phyloP scores from a whole-genome alignment of 257 asterid species.

The Catharanthus roseus region DNA sequence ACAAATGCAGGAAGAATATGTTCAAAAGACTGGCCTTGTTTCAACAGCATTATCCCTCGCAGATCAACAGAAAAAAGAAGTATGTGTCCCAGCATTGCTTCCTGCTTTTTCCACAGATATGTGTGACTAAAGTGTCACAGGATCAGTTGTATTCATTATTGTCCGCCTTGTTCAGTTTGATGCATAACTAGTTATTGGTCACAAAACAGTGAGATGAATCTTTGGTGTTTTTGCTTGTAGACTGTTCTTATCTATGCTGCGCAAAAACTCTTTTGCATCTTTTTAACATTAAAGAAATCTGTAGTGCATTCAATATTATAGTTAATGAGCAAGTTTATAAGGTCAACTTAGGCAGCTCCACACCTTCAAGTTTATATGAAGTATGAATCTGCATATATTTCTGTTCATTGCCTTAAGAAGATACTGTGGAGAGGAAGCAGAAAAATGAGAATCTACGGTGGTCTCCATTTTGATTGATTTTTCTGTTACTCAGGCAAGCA shows the following conservation, averaged over 20 bases:
- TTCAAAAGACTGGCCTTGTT: slow-evolving; percentile 87
- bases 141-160: background rate
- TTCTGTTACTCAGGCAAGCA: slow-evolving; percentile 48
- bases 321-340: background rate
- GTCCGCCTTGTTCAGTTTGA: background rate
- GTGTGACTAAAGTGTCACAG: background rate
- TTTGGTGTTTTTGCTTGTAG: background rate
- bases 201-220: background rate
- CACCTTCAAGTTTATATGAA: background rate
- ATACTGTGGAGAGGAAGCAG: background rate
- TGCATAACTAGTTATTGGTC: background rate
- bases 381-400: background rate
- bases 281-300: background rate
- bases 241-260: background rate
- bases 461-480: slow-evolving; percentile 7
- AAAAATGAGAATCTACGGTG: background rate
- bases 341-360: background rate
- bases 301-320: background rate
- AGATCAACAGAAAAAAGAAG: slow-evolving; percentile 94
- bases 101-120: slow-evolving; percentile 10
- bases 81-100: slow-evolving; percentile 30
- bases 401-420: background rate
- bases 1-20: slow-evolving; percentile 81
- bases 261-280: background rate
- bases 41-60: slow-evolving; percentile 65